phyloP scores from a whole-genome alignment of 441 rosid genomes.

The Mallotus repandus region DNA sequence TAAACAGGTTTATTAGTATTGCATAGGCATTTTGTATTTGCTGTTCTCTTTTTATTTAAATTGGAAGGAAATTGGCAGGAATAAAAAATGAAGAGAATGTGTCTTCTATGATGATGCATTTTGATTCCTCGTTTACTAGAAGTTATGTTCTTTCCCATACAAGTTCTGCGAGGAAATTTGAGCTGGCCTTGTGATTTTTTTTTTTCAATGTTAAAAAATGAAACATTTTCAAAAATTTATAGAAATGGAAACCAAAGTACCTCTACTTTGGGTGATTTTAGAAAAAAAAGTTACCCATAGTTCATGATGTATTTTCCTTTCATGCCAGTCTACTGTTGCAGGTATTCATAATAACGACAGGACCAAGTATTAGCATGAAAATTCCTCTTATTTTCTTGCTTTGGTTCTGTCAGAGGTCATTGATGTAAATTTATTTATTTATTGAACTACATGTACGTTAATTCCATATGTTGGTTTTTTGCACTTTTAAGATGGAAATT shows the following conservation, averaged over 20 bases:
- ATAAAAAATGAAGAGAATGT: no score
- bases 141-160: no score
- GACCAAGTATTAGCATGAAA: no score
- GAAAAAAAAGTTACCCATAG: background rate
- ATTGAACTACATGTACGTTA: no score
- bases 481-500: background rate
- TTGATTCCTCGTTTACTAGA: no score
- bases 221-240: background rate
- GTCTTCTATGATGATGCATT: no score
- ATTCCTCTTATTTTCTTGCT: background rate
- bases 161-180: no score
- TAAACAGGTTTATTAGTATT: background rate
- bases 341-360: background rate
- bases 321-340: background rate
- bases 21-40: background rate
- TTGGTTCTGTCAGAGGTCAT: constrained; percentile 1
- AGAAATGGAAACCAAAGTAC: background rate
- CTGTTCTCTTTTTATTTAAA: no score
- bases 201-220: no score
- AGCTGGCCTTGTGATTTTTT: no score
- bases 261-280: background rate
- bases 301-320: background rate
- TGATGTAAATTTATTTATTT: background rate
- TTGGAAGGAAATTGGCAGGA: no score
- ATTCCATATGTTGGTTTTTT: background rate